Percentiles rank a stretch among this genome's conserved stretches.
Evolutionary conservation across 805 yeast species (phyloP).

Genomic region (Candida krabiensis): DNA sequence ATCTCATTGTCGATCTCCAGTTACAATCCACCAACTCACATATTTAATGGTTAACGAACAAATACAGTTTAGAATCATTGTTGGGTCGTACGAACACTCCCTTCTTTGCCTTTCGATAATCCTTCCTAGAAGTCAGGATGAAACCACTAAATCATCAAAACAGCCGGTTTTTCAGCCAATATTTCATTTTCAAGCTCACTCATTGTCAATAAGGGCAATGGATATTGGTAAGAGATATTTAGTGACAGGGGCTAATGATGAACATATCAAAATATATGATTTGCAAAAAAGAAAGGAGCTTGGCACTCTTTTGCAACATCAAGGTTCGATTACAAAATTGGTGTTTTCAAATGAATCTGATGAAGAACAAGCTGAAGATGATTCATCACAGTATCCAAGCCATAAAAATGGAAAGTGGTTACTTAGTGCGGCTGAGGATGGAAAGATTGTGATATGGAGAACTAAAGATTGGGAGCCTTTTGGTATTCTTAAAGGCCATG

Average conservation of each 20-base stretch:
- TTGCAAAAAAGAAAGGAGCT: constrained; percentile 90
- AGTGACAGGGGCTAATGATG: constrained; percentile 94
- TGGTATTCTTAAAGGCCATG: constrained; percentile 87
- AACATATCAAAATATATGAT: constrained; percentile 91
- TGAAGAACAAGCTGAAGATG: constrained; percentile 16
- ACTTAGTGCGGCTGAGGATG: constrained; percentile 87
- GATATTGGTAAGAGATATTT: constrained; percentile 81
- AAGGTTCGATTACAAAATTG: constrained; percentile 81
- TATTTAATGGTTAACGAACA: constrained; percentile 6
- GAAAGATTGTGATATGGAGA: constrained; percentile 88
- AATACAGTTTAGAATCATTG: constrained; percentile 71
- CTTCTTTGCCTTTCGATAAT: constrained; percentile 77
- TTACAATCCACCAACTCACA: too few species aligned
- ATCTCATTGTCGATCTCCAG: too few species aligned
- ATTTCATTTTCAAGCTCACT: constrained; percentile 94
- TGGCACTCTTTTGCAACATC: constrained; percentile 84
- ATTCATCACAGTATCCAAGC: constrained; percentile 10
- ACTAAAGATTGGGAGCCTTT: constrained; percentile 95
- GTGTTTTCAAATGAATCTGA: constrained; percentile 60
- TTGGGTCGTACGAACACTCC: constrained; percentile 96
- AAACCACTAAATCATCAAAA: too few species aligned
- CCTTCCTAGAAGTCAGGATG: constrained; percentile 42
- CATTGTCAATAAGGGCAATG: constrained; percentile 81
- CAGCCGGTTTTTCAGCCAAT: constrained; percentile 83
- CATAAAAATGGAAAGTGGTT: constrained; percentile 80